Evolutionary conservation across 331 rosid genomes (phyloP).

Genomic region (Rosa hybrid): DNA sequence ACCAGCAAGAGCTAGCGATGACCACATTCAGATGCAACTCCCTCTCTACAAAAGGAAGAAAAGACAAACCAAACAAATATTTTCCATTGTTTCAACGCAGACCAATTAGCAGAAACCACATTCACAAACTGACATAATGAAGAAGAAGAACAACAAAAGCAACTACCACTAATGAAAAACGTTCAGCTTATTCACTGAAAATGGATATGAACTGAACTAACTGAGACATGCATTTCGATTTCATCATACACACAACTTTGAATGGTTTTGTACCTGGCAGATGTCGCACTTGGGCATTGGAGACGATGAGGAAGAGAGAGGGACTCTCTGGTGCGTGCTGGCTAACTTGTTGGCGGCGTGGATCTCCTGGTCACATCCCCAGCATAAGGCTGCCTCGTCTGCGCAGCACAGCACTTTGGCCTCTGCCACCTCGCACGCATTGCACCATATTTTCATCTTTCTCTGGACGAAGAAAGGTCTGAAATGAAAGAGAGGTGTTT

Average conservation of each 20-base stretch:
- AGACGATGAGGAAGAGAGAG: constrained; percentile 65
- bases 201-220: background rate
- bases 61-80: too few species aligned
- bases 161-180: background rate
- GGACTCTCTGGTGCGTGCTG: constrained; percentile 76
- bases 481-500: background rate
- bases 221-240: background rate
- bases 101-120: background rate
- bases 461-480: background rate
- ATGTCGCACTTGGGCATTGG: constrained; percentile 81
- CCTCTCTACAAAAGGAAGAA: too few species aligned
- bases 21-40: background rate
- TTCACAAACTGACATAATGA: too few species aligned
- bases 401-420: constrained; percentile 77
- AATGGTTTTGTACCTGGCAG: constrained; percentile 52
- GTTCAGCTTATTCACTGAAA: background rate
- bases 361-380: constrained; percentile 76
- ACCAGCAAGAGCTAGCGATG: too few species aligned
- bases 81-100: too few species aligned
- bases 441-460: constrained; percentile 92
- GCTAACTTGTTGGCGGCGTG: constrained; percentile 84
- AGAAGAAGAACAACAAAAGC: background rate
- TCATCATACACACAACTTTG: background rate
- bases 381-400: constrained; percentile 93
- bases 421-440: constrained; percentile 84